Evolutionary conservation across 2,329 filamentous ascomycete species (phyloP).

Genomic region (Aspergillus sp.): DNA sequence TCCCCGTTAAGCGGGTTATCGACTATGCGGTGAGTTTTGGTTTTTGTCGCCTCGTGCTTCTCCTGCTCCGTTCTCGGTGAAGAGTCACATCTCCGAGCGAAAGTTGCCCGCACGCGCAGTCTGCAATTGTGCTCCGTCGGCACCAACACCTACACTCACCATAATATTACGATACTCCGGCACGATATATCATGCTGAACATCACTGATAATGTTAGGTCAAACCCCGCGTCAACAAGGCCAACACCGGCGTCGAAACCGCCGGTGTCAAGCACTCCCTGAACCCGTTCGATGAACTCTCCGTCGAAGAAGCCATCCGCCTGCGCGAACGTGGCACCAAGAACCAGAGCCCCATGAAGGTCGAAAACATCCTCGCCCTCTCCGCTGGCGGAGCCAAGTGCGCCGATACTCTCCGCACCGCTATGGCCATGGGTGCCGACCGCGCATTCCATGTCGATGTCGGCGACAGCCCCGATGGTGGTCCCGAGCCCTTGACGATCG

Average conservation of each 20-base stretch:
- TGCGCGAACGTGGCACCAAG: constrained; percentile 75
- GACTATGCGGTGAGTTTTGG: constrained; percentile 71
- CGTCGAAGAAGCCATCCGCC: constrained; percentile 90
- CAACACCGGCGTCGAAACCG: constrained; percentile 84
- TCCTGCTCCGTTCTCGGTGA: constrained; percentile 24
- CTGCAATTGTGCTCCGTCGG: background rate
- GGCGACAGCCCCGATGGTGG: constrained; percentile 66
- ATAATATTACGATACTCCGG: background rate
- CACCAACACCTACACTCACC: background rate
- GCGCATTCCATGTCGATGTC: constrained; percentile 81
- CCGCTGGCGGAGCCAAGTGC: constrained; percentile 83
- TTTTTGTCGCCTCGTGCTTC: constrained; percentile 3
- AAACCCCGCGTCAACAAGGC: constrained; percentile 71
- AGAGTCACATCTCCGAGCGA: constrained; percentile 7
- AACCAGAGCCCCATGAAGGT: constrained; percentile 65
- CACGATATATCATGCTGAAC: background rate
- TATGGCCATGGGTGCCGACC: constrained; percentile 98
- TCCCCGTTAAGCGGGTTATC: constrained; percentile 81
- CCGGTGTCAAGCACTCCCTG: constrained; percentile 94
- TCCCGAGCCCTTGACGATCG: constrained; percentile 86
- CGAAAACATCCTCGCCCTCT: constrained; percentile 87
- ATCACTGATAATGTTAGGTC: constrained; percentile 48
- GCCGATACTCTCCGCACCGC: constrained; percentile 89
- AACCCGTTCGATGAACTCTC: constrained; percentile 99
- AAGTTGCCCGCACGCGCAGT: background rate